Evolutionary conservation across 805 yeast genomes (phyloP), one percentile per base, ranked within the genome.

Genomic region (Priceomyces medius): DNA sequence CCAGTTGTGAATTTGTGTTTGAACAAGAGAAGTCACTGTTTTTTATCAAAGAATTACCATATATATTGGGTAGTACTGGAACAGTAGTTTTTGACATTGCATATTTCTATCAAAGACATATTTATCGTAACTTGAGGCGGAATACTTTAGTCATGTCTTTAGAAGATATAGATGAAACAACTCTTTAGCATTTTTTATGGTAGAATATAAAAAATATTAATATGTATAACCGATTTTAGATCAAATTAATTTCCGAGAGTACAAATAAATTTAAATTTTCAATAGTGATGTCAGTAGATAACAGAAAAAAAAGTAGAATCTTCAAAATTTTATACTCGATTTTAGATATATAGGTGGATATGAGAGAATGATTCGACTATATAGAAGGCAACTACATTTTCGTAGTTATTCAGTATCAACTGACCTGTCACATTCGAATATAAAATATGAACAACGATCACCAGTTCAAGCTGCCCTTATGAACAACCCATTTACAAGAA

Each of bases 51-150:
- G 96, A 89, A 53, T 58, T 88, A 40, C 96, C 97, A 0, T 90
- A 83, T 55, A 71, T 91, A 23, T 54, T 88, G 19, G 97, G 97
- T 1, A 82, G 93, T 49, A 76, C 88, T 0, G 97, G 97, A 6
- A 89, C 97, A 0, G 75, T 89, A 14, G 49, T 80, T 2, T 88
- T 90, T 60, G 97, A 90, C 58, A 45, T 81, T 28, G 64, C 79
- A 3, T 84, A 83, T 56, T 82, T 84, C 53, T 81, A 80, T 56
- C 93, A 85, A 55, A 63, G 77, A 34, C 65, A 55, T 42, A 40
- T 68, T 7, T 70, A 69, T 47, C 50, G 55, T 41, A 34, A 49
- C 40, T 48, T 45, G 7, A 56, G 58, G 4, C 45, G 45, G 31
- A 49, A 53, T 21, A 54, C 64, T 1, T 37, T 35, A 13, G 46